Conservation (phyloP, 129 eudicot genomes). For the Smallanthus sonchifolius region DNA sequence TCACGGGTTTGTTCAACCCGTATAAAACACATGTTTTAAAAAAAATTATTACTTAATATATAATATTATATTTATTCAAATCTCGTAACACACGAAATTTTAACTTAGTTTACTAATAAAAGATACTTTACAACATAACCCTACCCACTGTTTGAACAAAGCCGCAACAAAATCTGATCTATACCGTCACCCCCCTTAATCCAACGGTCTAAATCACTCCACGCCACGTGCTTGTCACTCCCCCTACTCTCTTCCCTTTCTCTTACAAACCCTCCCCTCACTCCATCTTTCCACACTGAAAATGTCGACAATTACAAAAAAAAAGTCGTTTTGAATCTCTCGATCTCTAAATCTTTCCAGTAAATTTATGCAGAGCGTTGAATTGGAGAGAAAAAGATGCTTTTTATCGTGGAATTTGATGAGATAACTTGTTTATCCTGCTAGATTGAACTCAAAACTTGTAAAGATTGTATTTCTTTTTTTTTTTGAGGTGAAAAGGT, state of each 20-base stretch:
- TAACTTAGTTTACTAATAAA: constrained; percentile 14
- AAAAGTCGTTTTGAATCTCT: neutral
- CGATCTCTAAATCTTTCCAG: neutral
- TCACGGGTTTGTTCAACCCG: no score
- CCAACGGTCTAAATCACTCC: constrained; percentile 48
- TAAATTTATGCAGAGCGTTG: neutral
- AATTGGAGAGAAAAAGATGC: neutral
- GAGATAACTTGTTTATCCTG: neutral
- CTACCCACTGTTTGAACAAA: constrained; percentile 43
- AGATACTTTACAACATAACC: constrained; percentile 37
- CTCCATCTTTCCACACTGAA: neutral
- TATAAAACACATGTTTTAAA: no score
- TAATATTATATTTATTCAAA: no score
- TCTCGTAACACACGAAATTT: no score
- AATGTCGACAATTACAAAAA: constrained; percentile 32
- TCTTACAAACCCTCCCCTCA: constrained; percentile 23
- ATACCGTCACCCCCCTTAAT: constrained; percentile 44
- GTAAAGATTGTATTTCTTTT: constrained; percentile 19
- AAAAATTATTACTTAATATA: no score
- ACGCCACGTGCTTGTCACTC: constrained; percentile 51
- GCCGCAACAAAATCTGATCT: constrained; percentile 39
- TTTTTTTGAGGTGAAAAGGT: constrained; percentile 4
- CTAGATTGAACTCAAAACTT: constrained; percentile 6
- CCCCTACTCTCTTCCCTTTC: constrained; percentile 25
- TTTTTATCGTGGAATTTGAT: neutral